Evolutionary conservation across 2,329 filamentous ascomycete genomes (phyloP).

Genomic region (Aspergillus sp.): DNA sequence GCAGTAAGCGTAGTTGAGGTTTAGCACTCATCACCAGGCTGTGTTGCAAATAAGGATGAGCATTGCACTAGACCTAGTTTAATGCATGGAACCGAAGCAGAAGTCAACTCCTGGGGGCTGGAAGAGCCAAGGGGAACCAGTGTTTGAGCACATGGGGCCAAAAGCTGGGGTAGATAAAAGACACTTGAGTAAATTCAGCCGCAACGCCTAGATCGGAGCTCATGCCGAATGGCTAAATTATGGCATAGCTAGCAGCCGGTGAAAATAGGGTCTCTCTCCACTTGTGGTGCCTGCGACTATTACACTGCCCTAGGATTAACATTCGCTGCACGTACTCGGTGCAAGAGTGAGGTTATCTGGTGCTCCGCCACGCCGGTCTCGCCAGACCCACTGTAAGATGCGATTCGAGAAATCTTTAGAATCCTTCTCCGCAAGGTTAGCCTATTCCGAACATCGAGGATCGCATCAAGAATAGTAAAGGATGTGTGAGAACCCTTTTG

Average conservation of each 20-base stretch:
- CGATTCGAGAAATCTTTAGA: no score
- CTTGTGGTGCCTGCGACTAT: neutral
- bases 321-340: neutral
- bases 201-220: neutral
- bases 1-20: neutral
- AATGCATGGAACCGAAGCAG: neutral
- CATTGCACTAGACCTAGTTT: neutral
- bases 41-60: neutral
- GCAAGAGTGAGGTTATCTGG: neutral
- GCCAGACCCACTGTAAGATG: no score
- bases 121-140: neutral
- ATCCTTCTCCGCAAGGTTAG: no score
- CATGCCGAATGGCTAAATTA: neutral
- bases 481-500: no score
- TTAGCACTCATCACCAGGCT: neutral
- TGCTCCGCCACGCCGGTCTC: no score
- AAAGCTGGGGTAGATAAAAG: constrained; percentile 1
- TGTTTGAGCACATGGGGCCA: constrained; percentile 7
- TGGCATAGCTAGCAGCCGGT: neutral
- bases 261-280: neutral
- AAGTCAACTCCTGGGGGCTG: neutral
- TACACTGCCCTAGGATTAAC: neutral
- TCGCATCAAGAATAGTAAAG: no score
- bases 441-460: no score
- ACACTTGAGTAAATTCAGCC: neutral